Conservation (phyloP, 257 asterid genomes). For the Gynochthodes officinalis region DNA sequence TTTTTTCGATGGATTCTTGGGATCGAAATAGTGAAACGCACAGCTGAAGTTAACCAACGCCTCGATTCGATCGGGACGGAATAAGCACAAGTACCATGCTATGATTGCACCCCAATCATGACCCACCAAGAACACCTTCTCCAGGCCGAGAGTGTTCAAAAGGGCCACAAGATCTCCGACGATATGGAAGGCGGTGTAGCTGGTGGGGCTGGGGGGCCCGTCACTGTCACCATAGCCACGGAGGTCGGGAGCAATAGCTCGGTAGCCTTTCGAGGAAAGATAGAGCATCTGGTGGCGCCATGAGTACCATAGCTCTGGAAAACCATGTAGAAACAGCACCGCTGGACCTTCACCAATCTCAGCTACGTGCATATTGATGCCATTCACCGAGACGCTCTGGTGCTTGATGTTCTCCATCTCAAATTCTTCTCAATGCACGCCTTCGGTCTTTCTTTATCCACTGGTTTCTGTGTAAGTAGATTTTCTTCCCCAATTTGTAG, state of each 20-base stretch:
- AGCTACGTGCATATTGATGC: conserved; percentile 83
- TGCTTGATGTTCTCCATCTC: conserved; percentile 72
- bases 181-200: conserved; percentile 71
- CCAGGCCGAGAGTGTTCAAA: conserved; percentile 50
- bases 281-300: conserved; percentile 94
- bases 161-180: conserved; percentile 76
- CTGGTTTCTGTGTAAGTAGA: too few relatives aligned
- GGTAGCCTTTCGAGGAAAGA: conserved; percentile 75
- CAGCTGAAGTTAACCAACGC: conserved; percentile 79
- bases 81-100: conserved; percentile 75
- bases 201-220: conserved; percentile 59
- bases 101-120: conserved; percentile 93
- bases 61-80: conserved; percentile 72
- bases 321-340: conserved; percentile 77
- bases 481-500: too few relatives aligned
- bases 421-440: not conserved
- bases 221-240: conserved; percentile 94
- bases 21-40: conserved; percentile 34
- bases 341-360: conserved; percentile 86
- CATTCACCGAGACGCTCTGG: conserved; percentile 48
- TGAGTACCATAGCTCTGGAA: conserved; percentile 98
- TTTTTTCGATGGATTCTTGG: conserved; percentile 55
- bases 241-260: conserved; percentile 89
- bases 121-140: conserved; percentile 73
- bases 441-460: too few relatives aligned